Conservation (phyloP, 1,284 basidiomycete species). For the Erythrobasidium hasegawianum region DNA sequence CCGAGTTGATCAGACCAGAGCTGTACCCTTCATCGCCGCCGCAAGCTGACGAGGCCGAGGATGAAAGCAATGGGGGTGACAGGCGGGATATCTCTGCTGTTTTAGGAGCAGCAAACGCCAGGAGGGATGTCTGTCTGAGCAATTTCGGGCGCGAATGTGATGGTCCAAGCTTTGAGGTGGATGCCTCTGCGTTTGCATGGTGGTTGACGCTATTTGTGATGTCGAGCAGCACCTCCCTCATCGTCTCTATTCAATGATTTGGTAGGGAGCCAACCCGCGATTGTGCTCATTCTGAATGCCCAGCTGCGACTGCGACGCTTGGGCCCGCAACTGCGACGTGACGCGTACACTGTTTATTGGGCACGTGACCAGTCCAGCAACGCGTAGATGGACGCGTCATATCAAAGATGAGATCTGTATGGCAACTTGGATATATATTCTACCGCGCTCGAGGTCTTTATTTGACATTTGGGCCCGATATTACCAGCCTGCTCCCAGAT, state of each 20-base stretch:
- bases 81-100: not conserved
- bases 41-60: conserved; percentile 21
- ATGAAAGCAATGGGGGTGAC: not conserved
- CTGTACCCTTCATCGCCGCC: conserved; percentile 28
- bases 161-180: not conserved
- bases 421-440: too few species aligned
- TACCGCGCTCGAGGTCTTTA: too few species aligned
- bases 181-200: not conserved
- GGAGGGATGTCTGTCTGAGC: conserved; percentile 25
- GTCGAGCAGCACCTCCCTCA: conserved; percentile 22
- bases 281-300: not conserved
- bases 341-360: not conserved
- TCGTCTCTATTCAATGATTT: not conserved
- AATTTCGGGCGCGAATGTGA: conserved; percentile 18
- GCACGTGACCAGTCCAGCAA: not conserved
- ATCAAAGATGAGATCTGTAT: too few species aligned
- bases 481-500: too few species aligned
- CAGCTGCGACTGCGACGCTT: not conserved
- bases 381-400: too few species aligned
- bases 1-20: conserved; percentile 10
- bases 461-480: too few species aligned
- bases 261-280: not conserved
- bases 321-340: not conserved
- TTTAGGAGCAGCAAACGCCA: conserved; percentile 11
- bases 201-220: conserved; percentile 24